A percentile compares a stretch with the other conserved stretches of the same genome.
Conservation (phyloP, 1,284 basidiomycete species). For the Flammula alnicola region DNA sequence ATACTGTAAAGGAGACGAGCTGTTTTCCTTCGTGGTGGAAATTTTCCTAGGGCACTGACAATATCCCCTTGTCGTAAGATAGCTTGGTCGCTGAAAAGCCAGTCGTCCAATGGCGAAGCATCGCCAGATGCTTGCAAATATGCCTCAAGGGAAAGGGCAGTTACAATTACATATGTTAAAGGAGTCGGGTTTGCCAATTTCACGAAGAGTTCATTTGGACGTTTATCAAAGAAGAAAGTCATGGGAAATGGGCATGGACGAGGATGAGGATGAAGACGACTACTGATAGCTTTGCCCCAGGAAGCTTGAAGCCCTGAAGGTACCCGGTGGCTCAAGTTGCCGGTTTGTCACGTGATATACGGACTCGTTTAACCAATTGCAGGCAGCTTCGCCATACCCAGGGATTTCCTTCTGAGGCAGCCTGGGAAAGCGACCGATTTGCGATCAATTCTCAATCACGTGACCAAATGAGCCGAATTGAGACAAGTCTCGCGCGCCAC, state of each 20-base stretch:
- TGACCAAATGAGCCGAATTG: no score
- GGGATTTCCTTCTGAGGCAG: no score
- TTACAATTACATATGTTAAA: slow-evolving; percentile 49
- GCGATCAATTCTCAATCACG: no score
- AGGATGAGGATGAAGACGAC: neutral
- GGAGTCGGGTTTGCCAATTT: slow-evolving; percentile 27
- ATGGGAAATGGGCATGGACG: slow-evolving; percentile 3
- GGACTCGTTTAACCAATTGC: neutral
- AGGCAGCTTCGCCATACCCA: no score
- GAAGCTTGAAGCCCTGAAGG: no score
- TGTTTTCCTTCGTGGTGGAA: slow-evolving; percentile 13
- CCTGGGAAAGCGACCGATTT: no score
- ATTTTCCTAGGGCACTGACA: slow-evolving; percentile 35
- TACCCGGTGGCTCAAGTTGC: no score
- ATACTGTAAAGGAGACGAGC: slow-evolving; percentile 33
- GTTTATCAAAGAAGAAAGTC: slow-evolving; percentile 23
- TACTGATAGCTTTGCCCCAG: neutral
- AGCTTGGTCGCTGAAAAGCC: slow-evolving; percentile 41
- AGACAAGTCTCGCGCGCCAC: no score
- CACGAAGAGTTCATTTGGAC: slow-evolving; percentile 24
- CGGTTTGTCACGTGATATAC: slow-evolving; percentile 6
- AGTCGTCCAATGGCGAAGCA: slow-evolving; percentile 42
- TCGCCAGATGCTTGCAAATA: slow-evolving; percentile 40
- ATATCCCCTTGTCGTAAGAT: slow-evolving; percentile 57
- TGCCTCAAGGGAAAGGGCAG: slow-evolving; percentile 50